phyloP scores from a whole-genome alignment of 192 early-diverging fungal genomes.

The Paraglomus brasilianum region DNA sequence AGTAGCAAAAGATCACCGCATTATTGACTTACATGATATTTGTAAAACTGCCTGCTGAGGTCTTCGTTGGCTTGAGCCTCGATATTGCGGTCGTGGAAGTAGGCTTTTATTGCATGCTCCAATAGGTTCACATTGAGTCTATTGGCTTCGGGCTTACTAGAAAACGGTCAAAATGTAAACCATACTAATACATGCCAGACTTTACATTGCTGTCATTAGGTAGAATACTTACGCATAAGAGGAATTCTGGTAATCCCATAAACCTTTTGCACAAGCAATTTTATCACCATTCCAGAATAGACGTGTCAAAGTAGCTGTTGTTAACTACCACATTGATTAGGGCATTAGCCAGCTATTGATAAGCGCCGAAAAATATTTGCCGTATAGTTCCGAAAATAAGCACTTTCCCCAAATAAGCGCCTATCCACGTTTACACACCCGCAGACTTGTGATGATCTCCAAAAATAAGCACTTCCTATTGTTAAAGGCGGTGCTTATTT shows the following conservation, averaged over 20 bases:
- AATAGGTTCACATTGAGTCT: background rate
- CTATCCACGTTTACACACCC: too few relatives aligned
- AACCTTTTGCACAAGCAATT: conserved; percentile 21
- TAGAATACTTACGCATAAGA: background rate
- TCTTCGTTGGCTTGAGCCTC: conserved; percentile 4
- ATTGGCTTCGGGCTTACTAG: background rate
- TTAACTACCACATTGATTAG: background rate
- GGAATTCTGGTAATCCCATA: conserved; percentile 9
- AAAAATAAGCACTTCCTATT: too few relatives aligned
- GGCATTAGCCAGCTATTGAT: background rate
- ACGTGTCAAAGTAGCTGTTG: background rate
- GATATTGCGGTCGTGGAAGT: conserved; percentile 6
- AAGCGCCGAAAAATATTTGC: too few relatives aligned
- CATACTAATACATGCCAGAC: background rate
- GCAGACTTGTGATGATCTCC: too few relatives aligned
- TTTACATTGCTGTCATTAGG: background rate
- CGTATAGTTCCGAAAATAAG: too few relatives aligned
- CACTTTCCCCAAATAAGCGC: too few relatives aligned
- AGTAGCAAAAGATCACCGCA: background rate
- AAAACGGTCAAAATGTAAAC: background rate
- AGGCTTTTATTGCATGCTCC: conserved; percentile 6
- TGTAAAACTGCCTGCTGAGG: conserved; percentile 14
- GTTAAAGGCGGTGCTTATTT: too few relatives aligned
- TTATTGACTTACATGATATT: background rate
- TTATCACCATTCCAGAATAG: conserved; percentile 32